Percentiles rank a stretch among this genome's conserved stretches.
These are phyloP conservation scores for Elongisporangium senticosum DNA, from an alignment of 352 stramenopile species.

Conservation along the genomic window DNA sequence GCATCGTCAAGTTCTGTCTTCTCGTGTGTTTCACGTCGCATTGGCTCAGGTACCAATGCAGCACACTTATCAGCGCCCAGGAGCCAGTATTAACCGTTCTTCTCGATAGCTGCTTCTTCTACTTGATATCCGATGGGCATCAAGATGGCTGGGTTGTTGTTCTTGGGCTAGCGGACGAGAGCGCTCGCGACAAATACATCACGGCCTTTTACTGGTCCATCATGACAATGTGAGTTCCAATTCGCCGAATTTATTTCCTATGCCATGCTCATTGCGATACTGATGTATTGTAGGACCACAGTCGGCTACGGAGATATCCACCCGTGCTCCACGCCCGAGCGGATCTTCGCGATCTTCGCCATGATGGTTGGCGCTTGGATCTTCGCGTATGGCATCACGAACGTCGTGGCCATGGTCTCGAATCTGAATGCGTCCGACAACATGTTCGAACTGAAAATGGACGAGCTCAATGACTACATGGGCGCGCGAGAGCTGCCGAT, in stretches of 20 bases:
- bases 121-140: constrained; percentile 41
- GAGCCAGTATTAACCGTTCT: neutral
- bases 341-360: constrained; percentile 63
- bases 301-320: constrained; percentile 72
- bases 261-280: neutral
- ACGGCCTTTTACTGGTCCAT: constrained; percentile 70
- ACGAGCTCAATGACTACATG: constrained; percentile 83
- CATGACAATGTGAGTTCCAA: constrained; percentile 63
- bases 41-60: constrained; percentile 48
- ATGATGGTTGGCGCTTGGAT: constrained; percentile 78
- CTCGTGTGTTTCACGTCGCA: constrained; percentile 77
- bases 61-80: neutral
- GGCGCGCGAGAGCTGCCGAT: constrained; percentile 62
- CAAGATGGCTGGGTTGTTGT: constrained; percentile 41
- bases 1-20: constrained; percentile 74
- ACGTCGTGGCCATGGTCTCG: constrained; percentile 59
- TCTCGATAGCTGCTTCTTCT: constrained; percentile 47
- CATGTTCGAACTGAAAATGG: constrained; percentile 67
- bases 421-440: constrained; percentile 65
- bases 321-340: constrained; percentile 45
- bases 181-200: constrained; percentile 51
- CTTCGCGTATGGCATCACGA: constrained; percentile 80
- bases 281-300: constrained; percentile 32
- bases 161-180: constrained; percentile 26
- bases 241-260: no score